Conservation (phyloP, 2,329 filamentous ascomycete species). For the Curvularia spicifera region DNA sequence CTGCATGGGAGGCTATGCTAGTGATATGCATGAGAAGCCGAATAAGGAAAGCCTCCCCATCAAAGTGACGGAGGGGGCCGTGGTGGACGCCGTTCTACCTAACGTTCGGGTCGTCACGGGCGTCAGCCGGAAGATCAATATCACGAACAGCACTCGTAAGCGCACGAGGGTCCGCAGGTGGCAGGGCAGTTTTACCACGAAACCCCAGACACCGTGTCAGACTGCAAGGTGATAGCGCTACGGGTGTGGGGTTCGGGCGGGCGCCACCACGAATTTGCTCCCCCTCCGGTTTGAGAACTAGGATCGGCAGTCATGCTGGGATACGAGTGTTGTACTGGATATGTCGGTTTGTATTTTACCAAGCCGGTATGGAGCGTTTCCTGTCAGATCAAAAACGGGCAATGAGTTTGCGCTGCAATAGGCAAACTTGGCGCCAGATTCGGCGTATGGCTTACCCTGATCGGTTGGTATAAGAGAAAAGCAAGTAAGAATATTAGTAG, state of each 20-base stretch:
- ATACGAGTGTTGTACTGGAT: constrained; percentile 1
- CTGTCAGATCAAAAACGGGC: constrained; percentile 9
- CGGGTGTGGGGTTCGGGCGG: constrained; percentile 33
- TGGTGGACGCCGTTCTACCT: constrained; percentile 17
- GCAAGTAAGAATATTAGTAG: background rate
- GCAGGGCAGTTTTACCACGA: background rate
- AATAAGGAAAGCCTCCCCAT: constrained; percentile 11
- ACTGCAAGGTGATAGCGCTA: constrained; percentile 34
- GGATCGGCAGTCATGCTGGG: constrained; percentile 7
- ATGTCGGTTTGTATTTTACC: background rate
- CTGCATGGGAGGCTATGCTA: constrained; percentile 9
- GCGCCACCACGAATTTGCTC: constrained; percentile 7
- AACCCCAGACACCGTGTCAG: background rate
- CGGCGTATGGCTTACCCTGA: background rate
- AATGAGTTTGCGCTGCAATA: background rate
- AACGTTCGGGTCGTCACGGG: constrained; percentile 23
- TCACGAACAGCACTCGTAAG: background rate
- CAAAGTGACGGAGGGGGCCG: background rate
- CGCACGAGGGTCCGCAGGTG: background rate
- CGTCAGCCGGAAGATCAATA: constrained; percentile 2
- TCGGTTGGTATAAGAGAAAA: background rate
- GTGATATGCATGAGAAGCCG: background rate
- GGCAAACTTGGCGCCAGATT: constrained; percentile 4
- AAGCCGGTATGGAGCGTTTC: constrained; percentile 6
- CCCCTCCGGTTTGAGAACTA: background rate